Evolutionary conservation across 257 asterid genomes (phyloP).

Genomic region (Scutellaria baicalensis): DNA sequence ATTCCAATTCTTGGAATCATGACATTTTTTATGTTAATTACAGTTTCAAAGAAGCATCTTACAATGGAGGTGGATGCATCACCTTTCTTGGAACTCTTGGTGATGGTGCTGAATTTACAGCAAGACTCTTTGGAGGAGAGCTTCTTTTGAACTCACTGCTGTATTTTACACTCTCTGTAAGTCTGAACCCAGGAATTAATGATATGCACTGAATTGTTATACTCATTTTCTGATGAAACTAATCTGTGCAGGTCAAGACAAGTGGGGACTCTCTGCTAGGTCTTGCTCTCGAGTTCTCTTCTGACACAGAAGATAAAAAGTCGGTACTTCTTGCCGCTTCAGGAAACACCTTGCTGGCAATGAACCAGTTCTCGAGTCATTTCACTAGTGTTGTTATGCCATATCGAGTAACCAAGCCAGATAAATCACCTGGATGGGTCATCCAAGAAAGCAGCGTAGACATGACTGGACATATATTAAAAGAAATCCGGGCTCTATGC

Average conservation of each 20-base stretch:
- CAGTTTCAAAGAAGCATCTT: constrained; percentile 70
- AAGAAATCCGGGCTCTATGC: constrained; percentile 60
- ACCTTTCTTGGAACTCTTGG: constrained; percentile 61
- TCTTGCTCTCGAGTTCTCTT: constrained; percentile 47
- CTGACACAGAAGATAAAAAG: constrained; percentile 27
- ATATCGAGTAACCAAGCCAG: constrained; percentile 32
- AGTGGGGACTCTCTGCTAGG: constrained; percentile 59
- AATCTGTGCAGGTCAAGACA: constrained; percentile 54
- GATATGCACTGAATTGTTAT: background rate
- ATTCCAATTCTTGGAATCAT: background rate
- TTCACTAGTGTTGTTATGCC: constrained; percentile 61
- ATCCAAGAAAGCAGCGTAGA: constrained; percentile 50
- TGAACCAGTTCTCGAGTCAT: constrained; percentile 44
- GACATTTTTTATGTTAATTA: constrained; percentile 17
- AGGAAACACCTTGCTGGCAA: constrained; percentile 47
- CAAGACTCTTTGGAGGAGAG: constrained; percentile 71
- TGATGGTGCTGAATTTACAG: constrained; percentile 30
- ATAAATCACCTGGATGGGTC: constrained; percentile 48
- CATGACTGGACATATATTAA: constrained; percentile 49
- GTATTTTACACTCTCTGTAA: constrained; percentile 62
- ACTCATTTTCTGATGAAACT: background rate
- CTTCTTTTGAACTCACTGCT: constrained; percentile 42
- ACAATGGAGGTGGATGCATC: constrained; percentile 85
- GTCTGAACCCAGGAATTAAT: constrained; percentile 13
- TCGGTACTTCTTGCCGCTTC: constrained; percentile 56